Percentiles rank a stretch among this genome's conserved stretches.
Conservation (phyloP, 495 filamentous ascomycete genomes). For the Tetracladium marchalianum region DNA sequence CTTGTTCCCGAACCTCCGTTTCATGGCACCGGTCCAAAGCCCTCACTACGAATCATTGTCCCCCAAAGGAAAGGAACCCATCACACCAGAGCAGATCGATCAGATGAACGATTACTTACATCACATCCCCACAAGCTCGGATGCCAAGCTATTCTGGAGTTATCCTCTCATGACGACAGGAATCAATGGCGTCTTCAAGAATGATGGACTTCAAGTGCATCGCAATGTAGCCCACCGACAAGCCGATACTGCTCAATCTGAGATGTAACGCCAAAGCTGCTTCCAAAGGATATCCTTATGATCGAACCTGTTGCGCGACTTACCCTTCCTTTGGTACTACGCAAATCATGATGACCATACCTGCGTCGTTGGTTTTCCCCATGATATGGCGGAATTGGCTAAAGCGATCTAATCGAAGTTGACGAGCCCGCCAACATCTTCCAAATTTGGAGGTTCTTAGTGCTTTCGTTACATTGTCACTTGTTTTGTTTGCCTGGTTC, state of each 20-base stretch:
- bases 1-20: slow-evolving; percentile 25
- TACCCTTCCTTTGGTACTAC: slow-evolving; percentile 26
- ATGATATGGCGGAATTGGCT: too few relatives aligned
- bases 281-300: slow-evolving; percentile 33
- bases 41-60: slow-evolving; percentile 42
- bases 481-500: slow-evolving; percentile 40
- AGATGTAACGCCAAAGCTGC: slow-evolving; percentile 41
- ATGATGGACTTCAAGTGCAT: slow-evolving; percentile 43
- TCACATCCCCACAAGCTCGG: slow-evolving; percentile 30
- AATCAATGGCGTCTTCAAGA: slow-evolving; percentile 27
- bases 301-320: slow-evolving; percentile 48
- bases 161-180: slow-evolving; percentile 34
- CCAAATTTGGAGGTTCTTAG: not conserved
- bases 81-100: slow-evolving; percentile 39
- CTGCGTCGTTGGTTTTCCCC: too few relatives aligned
- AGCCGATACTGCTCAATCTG: slow-evolving; percentile 45
- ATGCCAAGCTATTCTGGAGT: slow-evolving; percentile 41
- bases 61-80: slow-evolving; percentile 32
- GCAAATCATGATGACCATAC: slow-evolving; percentile 12
- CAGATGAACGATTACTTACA: slow-evolving; percentile 46
- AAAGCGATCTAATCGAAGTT: not conserved
- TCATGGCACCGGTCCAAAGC: slow-evolving; percentile 44
- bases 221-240: slow-evolving; percentile 35
- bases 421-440: not conserved
- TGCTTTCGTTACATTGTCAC: slow-evolving; percentile 20